Evolutionary conservation across 805 yeast species (phyloP).

Genomic region (Helenozyma rhizophorensis): DNA sequence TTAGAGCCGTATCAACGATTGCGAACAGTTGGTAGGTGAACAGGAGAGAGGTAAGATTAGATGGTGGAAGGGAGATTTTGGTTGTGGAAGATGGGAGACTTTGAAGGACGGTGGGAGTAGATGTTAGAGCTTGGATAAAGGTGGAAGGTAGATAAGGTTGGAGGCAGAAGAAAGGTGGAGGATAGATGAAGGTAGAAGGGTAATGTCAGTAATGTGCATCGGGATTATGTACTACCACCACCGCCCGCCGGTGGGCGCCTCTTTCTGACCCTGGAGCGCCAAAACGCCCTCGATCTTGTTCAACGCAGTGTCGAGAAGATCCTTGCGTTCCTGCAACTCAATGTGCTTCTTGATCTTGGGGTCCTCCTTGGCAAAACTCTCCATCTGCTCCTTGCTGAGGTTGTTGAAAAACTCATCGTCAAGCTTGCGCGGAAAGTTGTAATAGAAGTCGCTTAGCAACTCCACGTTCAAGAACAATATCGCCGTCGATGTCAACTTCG

Average conservation of each 20-base stretch:
- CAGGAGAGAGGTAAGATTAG: too few relatives aligned
- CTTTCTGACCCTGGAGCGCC: slow-evolving; percentile 48
- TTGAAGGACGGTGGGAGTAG: too few relatives aligned
- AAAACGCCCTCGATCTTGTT: slow-evolving; percentile 80
- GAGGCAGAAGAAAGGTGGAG: too few relatives aligned
- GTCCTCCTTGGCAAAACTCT: slow-evolving; percentile 89
- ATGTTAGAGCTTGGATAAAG: too few relatives aligned
- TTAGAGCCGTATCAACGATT: too few relatives aligned
- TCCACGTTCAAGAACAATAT: slow-evolving; percentile 92
- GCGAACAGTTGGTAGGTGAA: too few relatives aligned
- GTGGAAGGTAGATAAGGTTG: too few relatives aligned
- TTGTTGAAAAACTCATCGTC: slow-evolving; percentile 66
- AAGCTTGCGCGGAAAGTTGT: slow-evolving; percentile 91
- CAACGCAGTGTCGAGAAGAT: slow-evolving; percentile 77
- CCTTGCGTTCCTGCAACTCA: slow-evolving; percentile 90
- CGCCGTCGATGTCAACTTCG: slow-evolving; percentile 88
- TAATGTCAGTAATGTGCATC: too few relatives aligned
- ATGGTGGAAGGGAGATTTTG: too few relatives aligned
- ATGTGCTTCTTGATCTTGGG: slow-evolving; percentile 86
- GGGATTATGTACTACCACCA: slow-evolving; percentile 10
- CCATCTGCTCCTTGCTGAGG: slow-evolving; percentile 73
- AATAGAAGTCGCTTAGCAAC: slow-evolving; percentile 87
- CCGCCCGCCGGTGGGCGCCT: slow-evolving; percentile 6
- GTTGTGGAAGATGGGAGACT: too few relatives aligned
- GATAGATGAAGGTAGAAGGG: too few relatives aligned